Evolutionary conservation across 2,329 filamentous ascomycete species (phyloP), one percentile per base, ranked within the genome.

Genomic region (Penicillium sp.): DNA sequence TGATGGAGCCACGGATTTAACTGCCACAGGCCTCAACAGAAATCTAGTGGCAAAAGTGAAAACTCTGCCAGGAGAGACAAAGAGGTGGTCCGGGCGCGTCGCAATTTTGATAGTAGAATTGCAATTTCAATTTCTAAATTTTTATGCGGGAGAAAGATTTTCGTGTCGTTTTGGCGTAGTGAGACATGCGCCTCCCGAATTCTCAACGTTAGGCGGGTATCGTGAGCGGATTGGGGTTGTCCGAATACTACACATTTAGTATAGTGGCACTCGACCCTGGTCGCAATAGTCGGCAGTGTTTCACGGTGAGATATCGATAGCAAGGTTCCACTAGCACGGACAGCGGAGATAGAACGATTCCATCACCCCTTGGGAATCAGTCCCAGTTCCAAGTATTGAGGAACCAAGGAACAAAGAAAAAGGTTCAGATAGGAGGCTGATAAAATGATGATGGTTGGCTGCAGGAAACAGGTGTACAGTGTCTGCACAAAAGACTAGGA

Each of bases 31-130:
- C 15, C 28, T 31, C 29, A 37, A 37, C 33, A 9, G 9, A 20
- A 20, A 8, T 32, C 31, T 42, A 47, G 54, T 58, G 56, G 56
- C 56, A 41, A 51, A 27, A 23, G 38, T 37, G 39, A 58, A 58
- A 56, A 52, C 45, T 55, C 52, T 55, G 52, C 50, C 25, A 8
- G 50, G 53, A 52, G 53, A 49, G n/a, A 24, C 46, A 47, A 47
- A 44, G 44, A 41, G 42, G 47, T 47, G 54, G 54, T 9, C 52
- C 49, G 47, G 49, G 52, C 54, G 47, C 40, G 18, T 48, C 12
- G 50, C 38, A 37, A 42, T 46, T 25, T 44, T 4, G 31, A 18
- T 18, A 18, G 15, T 32, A 32, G n/a, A 32, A n/a, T 23, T 15
- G n/a, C 7, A 15, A 33, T 33, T 35, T 20, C 15, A 12, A 37